Percentiles rank a stretch among this genome's conserved stretches.
phyloP scores from a whole-genome alignment of 805 yeast genomes.

The Lipomyces oligophaga region DNA sequence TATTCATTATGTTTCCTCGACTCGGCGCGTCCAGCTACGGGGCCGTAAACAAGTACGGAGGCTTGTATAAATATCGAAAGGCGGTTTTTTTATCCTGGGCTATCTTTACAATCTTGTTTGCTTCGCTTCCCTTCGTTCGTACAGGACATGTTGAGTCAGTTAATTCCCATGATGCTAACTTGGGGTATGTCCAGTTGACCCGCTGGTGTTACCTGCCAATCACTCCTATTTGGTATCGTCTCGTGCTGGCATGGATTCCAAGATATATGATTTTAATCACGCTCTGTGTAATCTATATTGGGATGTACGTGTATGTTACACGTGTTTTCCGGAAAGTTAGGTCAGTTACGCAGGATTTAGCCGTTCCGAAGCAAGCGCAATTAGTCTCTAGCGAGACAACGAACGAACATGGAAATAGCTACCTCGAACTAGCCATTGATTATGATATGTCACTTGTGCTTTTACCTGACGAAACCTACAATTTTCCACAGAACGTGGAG shows the following conservation, averaged over 20 bases:
- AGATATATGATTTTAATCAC: slow-evolving; percentile 62
- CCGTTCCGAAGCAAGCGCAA: neutral
- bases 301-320: slow-evolving; percentile 69
- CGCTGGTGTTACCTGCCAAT: slow-evolving; percentile 80
- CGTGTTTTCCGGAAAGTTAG: slow-evolving; percentile 48
- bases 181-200: slow-evolving; percentile 53
- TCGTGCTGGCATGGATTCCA: slow-evolving; percentile 77
- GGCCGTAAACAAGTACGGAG: slow-evolving; percentile 37
- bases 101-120: slow-evolving; percentile 60
- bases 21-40: slow-evolving; percentile 3
- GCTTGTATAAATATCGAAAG: slow-evolving; percentile 57
- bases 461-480: slow-evolving; percentile 1
- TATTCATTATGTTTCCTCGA: slow-evolving; percentile 52
- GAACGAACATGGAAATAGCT: neutral
- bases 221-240: slow-evolving; percentile 65
- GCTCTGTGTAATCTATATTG: slow-evolving; percentile 61
- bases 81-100: slow-evolving; percentile 57
- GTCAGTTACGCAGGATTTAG: neutral
- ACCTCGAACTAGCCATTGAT: neutral
- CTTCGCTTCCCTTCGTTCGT: slow-evolving; percentile 64
- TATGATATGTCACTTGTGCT: neutral
- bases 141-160: neutral
- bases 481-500: slow-evolving; percentile 1
- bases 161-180: slow-evolving; percentile 41
- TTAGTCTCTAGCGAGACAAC: neutral